These are phyloP conservation scores for Coniochaeta prunicola DNA, from an alignment of 2,329 filamentous ascomycete species.

Conservation along the genomic window DNA sequence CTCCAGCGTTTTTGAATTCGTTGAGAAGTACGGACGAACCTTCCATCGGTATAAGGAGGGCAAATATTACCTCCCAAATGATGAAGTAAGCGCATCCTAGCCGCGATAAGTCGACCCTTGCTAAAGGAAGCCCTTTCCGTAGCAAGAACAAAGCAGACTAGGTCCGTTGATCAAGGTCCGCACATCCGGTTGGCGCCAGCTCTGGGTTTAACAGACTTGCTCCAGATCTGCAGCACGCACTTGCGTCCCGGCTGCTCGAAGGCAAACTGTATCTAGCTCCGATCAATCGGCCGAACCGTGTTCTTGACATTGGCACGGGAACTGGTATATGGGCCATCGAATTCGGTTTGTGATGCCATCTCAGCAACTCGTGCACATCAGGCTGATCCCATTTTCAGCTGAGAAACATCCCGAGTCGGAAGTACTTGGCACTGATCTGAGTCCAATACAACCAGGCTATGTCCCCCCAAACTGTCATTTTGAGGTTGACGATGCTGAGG, in stretches of 20 bases:
- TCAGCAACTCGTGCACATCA: not conserved
- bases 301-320: conserved; percentile 42
- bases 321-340: conserved; percentile 38
- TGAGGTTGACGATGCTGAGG: conserved; percentile 46
- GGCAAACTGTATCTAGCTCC: conserved; percentile 38
- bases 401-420: conserved; percentile 29
- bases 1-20: conserved; percentile 4
- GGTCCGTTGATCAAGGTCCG: conserved; percentile 4
- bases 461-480: conserved; percentile 48
- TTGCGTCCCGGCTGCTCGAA: conserved; percentile 26
- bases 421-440: conserved; percentile 39
- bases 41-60: conserved; percentile 5
- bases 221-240: conserved; percentile 27
- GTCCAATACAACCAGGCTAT: conserved; percentile 38
- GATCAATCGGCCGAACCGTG: conserved; percentile 28
- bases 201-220: not conserved
- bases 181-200: too few species aligned
- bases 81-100: conserved; percentile 6
- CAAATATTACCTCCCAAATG: conserved; percentile 10
- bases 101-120: too few species aligned
- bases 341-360: conserved; percentile 24
- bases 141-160: conserved; percentile 15
- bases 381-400: conserved; percentile 14
- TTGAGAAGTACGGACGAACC: conserved; percentile 3
- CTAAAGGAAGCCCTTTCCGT: not conserved